phyloP scores from a whole-genome alignment of 2,329 filamentous ascomycete genomes.

The Cladosporium phlei region DNA sequence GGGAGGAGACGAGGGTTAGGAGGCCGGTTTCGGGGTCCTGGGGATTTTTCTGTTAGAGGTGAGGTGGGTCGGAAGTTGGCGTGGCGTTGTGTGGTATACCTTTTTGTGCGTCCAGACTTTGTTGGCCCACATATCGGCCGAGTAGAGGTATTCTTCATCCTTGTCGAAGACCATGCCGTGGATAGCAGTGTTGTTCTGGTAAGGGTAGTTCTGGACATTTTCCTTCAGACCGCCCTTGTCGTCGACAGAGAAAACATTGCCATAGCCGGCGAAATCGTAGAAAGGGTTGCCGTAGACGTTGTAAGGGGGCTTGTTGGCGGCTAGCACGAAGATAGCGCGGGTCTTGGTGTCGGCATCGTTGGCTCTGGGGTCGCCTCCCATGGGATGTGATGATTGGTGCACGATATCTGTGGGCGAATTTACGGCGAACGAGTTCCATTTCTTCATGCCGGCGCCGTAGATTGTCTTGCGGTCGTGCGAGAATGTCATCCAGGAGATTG shows the following conservation, averaged over 20 bases:
- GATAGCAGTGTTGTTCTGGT: conserved; percentile 65
- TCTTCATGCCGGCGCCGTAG: conserved; percentile 90
- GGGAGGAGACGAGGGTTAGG: conserved; percentile 64
- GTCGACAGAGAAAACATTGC: conserved; percentile 66
- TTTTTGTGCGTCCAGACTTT: conserved; percentile 83
- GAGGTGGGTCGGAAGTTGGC: background rate
- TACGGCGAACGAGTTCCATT: conserved; percentile 79
- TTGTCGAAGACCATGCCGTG: conserved; percentile 80
- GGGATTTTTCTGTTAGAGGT: no score
- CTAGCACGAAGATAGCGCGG: conserved; percentile 81
- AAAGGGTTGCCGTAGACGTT: conserved; percentile 87
- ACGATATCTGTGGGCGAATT: conserved; percentile 69
- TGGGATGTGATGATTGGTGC: conserved; percentile 68
- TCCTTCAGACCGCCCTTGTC: conserved; percentile 52
- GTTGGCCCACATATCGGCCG: conserved; percentile 71
- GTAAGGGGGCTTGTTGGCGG: conserved; percentile 71
- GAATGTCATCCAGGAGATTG: conserved; percentile 92
- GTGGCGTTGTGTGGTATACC: conserved; percentile 8
- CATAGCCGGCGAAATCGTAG: conserved; percentile 77
- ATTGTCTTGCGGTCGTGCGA: conserved; percentile 71
- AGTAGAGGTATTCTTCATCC: conserved; percentile 70
- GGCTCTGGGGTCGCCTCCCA: conserved; percentile 68
- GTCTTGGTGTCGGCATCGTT: conserved; percentile 70
- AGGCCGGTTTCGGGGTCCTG: conserved; percentile 52
- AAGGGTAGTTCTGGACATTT: conserved; percentile 69